Evolutionary conservation across 768 basidiomycete genomes (phyloP).

Genomic region (Multifurca ochricompacta): DNA sequence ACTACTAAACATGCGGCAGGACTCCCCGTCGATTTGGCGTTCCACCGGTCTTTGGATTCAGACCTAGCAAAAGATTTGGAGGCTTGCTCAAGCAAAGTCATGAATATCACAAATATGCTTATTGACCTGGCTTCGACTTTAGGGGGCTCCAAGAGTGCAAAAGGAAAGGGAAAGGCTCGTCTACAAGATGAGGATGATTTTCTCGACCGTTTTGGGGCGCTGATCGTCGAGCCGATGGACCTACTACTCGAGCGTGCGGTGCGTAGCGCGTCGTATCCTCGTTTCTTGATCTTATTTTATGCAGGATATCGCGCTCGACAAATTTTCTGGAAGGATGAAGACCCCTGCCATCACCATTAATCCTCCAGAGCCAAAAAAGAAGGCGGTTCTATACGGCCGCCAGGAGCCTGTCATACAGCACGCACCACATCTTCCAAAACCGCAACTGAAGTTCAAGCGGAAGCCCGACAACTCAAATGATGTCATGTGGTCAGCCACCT

Average conservation of each 20-base stretch:
- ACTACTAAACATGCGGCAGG: conserved; percentile 54
- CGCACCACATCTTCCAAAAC: conserved; percentile 69
- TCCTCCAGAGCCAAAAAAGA: conserved; percentile 29
- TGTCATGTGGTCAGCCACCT: conserved; percentile 56
- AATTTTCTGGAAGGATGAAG: conserved; percentile 63
- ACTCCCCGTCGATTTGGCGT: conserved; percentile 71
- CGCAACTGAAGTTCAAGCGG: conserved; percentile 66
- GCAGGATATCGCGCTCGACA: conserved; percentile 82
- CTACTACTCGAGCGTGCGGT: conserved; percentile 78
- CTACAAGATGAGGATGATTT: conserved; percentile 71
- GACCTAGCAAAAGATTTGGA: conserved; percentile 66
- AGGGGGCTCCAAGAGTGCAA: conserved; percentile 28
- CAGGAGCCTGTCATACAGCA: conserved; percentile 62
- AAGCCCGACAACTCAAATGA: conserved; percentile 49
- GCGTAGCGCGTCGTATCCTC: conserved; percentile 24
- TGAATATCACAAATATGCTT: conserved; percentile 59
- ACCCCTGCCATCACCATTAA: conserved; percentile 56
- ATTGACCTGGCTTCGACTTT: conserved; percentile 44
- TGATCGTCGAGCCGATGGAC: conserved; percentile 82
- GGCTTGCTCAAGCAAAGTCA: conserved; percentile 52
- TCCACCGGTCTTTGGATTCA: conserved; percentile 81
- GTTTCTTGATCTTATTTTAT: not conserved
- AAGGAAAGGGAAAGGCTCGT: conserved; percentile 47
- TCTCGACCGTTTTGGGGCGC: conserved; percentile 69
- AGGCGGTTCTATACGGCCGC: conserved; percentile 33